Conservation (phyloP, 2,329 filamentous ascomycete species). For the Paraphaeosphaeria minitans region DNA sequence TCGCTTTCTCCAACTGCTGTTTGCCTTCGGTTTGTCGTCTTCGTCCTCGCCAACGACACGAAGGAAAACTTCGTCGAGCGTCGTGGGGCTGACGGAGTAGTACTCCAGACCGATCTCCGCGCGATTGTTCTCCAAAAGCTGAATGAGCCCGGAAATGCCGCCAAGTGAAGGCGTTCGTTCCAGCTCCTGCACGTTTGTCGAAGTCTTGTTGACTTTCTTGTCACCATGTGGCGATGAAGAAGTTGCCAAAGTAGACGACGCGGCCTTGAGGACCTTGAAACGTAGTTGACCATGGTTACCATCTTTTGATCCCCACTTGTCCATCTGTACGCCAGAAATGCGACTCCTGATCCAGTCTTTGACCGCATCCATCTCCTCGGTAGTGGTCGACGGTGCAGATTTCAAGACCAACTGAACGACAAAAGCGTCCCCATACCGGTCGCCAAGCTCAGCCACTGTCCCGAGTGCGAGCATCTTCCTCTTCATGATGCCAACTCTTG, state of each 20-base stretch:
- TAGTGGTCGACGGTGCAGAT: constrained; percentile 73
- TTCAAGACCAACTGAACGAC: constrained; percentile 81
- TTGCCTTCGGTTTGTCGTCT: constrained; percentile 47
- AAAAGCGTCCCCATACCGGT: constrained; percentile 76
- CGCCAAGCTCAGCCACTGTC: constrained; percentile 72
- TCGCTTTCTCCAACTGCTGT: constrained; percentile 8
- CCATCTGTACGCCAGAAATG: constrained; percentile 68
- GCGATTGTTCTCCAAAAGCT: constrained; percentile 73
- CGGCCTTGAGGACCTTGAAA: constrained; percentile 72
- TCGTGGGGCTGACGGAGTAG: constrained; percentile 85
- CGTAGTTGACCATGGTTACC: constrained; percentile 81
- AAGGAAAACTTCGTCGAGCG: constrained; percentile 89
- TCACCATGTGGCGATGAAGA: constrained; percentile 10
- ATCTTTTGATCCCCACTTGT: constrained; percentile 65
- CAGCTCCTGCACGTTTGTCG: constrained; percentile 28
- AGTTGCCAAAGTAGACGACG: constrained; percentile 47
- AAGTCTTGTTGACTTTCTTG: constrained; percentile 19
- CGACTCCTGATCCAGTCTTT: constrained; percentile 66
- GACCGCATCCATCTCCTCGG: constrained; percentile 69
- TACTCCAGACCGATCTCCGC: constrained; percentile 75
- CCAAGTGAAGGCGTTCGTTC: constrained; percentile 16
- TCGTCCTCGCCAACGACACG: constrained; percentile 81
- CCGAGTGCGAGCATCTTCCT: constrained; percentile 84
- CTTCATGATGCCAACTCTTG: constrained; percentile 83
- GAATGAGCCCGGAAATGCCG: constrained; percentile 72